Conservation (phyloP, 768 basidiomycete genomes). For the Termitomyces sp. region DNA sequence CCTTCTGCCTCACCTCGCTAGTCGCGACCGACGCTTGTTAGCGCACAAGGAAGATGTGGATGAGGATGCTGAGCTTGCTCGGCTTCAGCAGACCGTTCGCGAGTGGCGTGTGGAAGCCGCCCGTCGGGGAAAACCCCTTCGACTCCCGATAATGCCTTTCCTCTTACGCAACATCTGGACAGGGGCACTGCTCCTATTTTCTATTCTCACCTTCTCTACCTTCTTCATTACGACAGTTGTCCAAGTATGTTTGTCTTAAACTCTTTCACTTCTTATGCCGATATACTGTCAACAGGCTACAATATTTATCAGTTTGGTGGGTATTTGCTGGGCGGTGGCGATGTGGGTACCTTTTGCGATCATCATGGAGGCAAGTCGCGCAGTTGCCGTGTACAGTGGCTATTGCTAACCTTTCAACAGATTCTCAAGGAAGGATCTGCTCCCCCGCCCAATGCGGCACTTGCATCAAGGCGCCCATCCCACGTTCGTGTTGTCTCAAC, state of each 20-base stretch:
- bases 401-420: conserved; percentile 30
- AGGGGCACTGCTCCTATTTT: conserved; percentile 80
- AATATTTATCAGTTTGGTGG: conserved; percentile 76
- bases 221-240: conserved; percentile 82
- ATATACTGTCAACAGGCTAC: conserved; percentile 55
- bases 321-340: conserved; percentile 97
- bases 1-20: conserved; percentile 75
- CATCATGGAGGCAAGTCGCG: conserved; percentile 81
- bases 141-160: conserved; percentile 85
- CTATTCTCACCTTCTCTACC: conserved; percentile 74
- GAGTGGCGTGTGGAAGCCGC: conserved; percentile 87
- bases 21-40: conserved; percentile 78
- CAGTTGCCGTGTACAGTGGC: neutral
- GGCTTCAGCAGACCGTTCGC: conserved; percentile 67
- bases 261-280: neutral
- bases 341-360: conserved; percentile 98
- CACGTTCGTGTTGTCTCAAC: conserved; percentile 55
- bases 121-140: conserved; percentile 66
- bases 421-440: conserved; percentile 71
- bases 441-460: conserved; percentile 18
- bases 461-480: conserved; percentile 36
- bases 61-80: conserved; percentile 70
- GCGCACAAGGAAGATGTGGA: conserved; percentile 68
- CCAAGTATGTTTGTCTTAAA: conserved; percentile 41
- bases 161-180: conserved; percentile 94